Evolutionary conservation across 2,329 filamentous ascomycete genomes (phyloP), one percentile per base, ranked within the genome.

Genomic region (Colletotrichum limetticola): DNA sequence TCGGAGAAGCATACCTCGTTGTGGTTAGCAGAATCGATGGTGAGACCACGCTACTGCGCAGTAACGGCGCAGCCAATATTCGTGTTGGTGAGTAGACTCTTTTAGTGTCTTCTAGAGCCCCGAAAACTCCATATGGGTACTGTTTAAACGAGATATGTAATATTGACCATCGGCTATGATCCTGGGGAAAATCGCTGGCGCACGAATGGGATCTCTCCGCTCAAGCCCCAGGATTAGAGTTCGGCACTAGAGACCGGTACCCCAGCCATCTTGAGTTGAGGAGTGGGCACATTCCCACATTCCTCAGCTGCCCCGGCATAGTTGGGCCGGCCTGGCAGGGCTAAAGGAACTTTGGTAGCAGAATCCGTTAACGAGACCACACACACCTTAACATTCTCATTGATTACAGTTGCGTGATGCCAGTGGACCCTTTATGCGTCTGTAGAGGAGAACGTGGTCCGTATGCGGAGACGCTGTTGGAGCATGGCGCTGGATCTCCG

Each of bases 121-220:
- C 19, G 42, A 3, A 49, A 49, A 22, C 8, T 22, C 42, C 42
- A 49, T 49, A 49, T n/a, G 42, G 19, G 42, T n/a, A 9, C 42
- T 9, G 42, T 49, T 49, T 49, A 49, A 49, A 49, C 42, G 42
- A 49, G 42, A 49, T 49, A 49, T 49, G 42, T 49, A 49, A 49
- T 49, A 11, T 49, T 22, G 19, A 49, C 42, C 42, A 49, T 49
- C 42, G 42, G 42, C 16, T 69, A 26, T 69, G 53, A 65, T 16
- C 16, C 32, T 55, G 30, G 22, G 58, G 62, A n/a, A 58, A 46
- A 30, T 52, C 24, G 42, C 49, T 22, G 67, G 59, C 56, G 62
- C 68, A 35, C 68, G 22, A 71, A 67, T 71, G 32, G 68, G 66
- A 70, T 69, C 9, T 22, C 46, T 66, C 66, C 55, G 66, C 42